Evolutionary conservation across 345 rosid species (phyloP).

Genomic region (thale cress (Arabidopsis thaliana)): DNA sequence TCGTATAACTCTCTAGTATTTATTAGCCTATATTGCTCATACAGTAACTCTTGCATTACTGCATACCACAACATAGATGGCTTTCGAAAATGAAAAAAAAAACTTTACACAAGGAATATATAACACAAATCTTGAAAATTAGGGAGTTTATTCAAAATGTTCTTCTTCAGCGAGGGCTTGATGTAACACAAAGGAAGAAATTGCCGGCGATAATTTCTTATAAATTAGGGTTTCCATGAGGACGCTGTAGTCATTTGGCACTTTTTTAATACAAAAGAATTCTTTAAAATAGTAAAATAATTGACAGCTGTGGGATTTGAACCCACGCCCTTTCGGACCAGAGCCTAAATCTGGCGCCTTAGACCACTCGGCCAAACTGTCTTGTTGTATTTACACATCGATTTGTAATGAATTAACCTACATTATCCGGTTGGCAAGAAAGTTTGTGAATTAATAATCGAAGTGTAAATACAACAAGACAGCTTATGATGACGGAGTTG

Average conservation of each 20-base stretch:
- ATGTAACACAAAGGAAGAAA: background rate
- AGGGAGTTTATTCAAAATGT: background rate
- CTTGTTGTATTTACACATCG: background rate
- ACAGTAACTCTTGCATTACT: too few relatives aligned
- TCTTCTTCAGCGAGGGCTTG: slow-evolving; percentile 10
- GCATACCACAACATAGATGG: too few relatives aligned
- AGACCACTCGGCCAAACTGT: slow-evolving; percentile 99
- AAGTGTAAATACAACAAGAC: too few relatives aligned
- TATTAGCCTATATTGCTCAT: too few relatives aligned
- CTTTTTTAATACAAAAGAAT: too few relatives aligned
- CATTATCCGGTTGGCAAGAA: too few relatives aligned
- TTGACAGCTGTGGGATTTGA: slow-evolving; percentile 99
- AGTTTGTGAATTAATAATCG: too few relatives aligned
- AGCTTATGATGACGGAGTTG: background rate
- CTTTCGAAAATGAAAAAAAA: too few relatives aligned
- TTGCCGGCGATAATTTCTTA: background rate
- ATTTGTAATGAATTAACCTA: too few relatives aligned
- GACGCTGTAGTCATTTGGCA: background rate
- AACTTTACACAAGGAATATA: too few relatives aligned
- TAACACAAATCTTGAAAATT: too few relatives aligned
- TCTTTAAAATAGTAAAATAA: background rate
- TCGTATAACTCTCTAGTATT: background rate
- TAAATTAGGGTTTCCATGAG: slow-evolving; percentile 22
- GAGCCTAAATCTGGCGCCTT: slow-evolving; percentile 99
- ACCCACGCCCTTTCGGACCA: slow-evolving; percentile 99